These are phyloP conservation scores for Camellia japonica DNA, from an alignment of 148 eudicot species.

Conservation along the genomic window DNA sequence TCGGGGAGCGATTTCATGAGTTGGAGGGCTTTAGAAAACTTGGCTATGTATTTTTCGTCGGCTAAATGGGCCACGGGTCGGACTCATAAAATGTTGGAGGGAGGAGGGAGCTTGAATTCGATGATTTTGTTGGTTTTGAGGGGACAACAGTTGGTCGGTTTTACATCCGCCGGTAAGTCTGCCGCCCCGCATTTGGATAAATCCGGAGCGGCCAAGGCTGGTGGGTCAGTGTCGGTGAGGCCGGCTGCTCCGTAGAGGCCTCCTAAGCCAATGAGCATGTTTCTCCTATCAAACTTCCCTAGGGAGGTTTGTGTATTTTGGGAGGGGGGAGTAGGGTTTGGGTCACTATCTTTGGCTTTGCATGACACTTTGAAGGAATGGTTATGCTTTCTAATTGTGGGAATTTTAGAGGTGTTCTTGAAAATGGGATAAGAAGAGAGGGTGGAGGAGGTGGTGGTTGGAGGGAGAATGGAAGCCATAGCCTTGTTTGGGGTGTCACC, in stretches of 20 bases:
- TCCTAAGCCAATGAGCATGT: constrained; percentile 65
- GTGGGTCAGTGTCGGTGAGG: constrained; percentile 16
- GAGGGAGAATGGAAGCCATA: constrained; percentile 31
- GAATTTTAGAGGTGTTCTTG: constrained; percentile 17
- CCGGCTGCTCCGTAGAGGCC: constrained; percentile 58
- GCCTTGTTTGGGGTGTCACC: not conserved
- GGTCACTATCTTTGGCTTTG: constrained; percentile 31
- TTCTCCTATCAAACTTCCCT: constrained; percentile 54
- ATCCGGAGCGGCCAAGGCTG: constrained; percentile 47
- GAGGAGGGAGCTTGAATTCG: constrained; percentile 40
- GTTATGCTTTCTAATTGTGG: constrained; percentile 14
- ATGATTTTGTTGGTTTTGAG: constrained; percentile 37
- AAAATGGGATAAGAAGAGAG: not conserved
- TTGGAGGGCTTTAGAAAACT: constrained; percentile 47
- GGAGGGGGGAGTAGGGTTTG: constrained; percentile 4
- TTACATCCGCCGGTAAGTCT: constrained; percentile 35
- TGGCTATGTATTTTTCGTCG: constrained; percentile 39
- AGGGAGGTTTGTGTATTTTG: constrained; percentile 14
- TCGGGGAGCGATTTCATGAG: constrained; percentile 73
- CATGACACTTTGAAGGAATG: constrained; percentile 30
- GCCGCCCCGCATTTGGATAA: constrained; percentile 50
- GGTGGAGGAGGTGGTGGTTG: constrained; percentile 3
- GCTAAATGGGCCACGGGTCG: constrained; percentile 71
- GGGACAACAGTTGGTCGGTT: constrained; percentile 63
- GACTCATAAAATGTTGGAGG: constrained; percentile 31